phyloP scores from a whole-genome alignment of 1,139 yeast species.

The Pneumocystis murina region DNA sequence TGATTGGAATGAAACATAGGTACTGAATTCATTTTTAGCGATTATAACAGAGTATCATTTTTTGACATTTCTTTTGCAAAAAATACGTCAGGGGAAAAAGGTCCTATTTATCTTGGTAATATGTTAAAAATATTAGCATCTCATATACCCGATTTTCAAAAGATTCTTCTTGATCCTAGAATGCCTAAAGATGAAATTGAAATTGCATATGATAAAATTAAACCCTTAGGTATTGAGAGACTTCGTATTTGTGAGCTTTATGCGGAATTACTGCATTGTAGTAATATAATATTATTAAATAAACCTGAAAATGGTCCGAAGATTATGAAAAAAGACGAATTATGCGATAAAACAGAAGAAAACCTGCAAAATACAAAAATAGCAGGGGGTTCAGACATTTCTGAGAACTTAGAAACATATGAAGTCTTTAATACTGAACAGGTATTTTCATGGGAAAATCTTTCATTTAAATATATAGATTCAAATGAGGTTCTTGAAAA shows the following conservation, averaged over 20 bases:
- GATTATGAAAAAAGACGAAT: constrained; percentile 58
- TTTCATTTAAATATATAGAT: background rate
- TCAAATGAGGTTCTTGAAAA: background rate
- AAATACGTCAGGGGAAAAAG: constrained; percentile 78
- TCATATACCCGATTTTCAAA: constrained; percentile 55
- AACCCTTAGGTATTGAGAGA: constrained; percentile 89
- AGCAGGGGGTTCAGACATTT: background rate
- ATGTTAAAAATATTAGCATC: constrained; percentile 66
- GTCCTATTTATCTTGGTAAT: constrained; percentile 85
- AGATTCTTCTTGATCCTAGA: constrained; percentile 31
- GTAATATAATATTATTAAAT: constrained; percentile 86
- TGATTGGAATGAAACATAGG: constrained; percentile 69
- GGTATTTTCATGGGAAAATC: background rate
- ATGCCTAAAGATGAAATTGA: constrained; percentile 29
- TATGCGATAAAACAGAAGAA: constrained; percentile 34
- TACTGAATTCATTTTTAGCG: constrained; percentile 64
- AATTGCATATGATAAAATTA: constrained; percentile 61
- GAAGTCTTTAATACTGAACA: background rate
- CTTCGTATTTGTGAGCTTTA: constrained; percentile 87
- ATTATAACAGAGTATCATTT: constrained; percentile 36
- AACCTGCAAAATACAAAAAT: background rate
- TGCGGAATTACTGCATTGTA: constrained; percentile 89
- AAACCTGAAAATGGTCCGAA: constrained; percentile 71
- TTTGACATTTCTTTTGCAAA: background rate
- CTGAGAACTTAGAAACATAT: background rate